Percentiles rank a stretch among this genome's conserved stretches.
Conservation (phyloP, 139 green algal genomes). For the Nannochloris sp. region DNA sequence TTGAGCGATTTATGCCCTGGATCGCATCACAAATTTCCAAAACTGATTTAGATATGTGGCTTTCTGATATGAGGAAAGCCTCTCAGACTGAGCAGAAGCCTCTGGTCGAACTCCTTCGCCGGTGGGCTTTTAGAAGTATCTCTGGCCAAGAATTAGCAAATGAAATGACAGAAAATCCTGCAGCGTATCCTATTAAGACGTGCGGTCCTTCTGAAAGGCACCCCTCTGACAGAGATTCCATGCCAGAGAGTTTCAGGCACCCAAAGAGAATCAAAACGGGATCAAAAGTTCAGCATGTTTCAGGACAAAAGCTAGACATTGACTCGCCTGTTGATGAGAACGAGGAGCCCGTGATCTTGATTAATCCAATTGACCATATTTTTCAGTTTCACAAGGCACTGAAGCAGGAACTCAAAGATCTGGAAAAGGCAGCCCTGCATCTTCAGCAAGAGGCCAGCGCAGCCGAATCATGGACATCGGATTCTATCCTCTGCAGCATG, state of each 20-base stretch:
- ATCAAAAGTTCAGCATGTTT: no score
- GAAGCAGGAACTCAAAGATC: slow-evolving; percentile 61
- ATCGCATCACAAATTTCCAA: slow-evolving; percentile 55
- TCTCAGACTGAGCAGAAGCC: slow-evolving; percentile 39
- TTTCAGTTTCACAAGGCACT: slow-evolving; percentile 74
- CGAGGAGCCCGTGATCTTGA: slow-evolving; percentile 1
- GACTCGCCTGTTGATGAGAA: background rate
- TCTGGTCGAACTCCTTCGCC: slow-evolving; percentile 72
- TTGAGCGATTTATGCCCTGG: slow-evolving; percentile 91
- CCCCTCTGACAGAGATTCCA: background rate
- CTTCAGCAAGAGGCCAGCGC: slow-evolving; percentile 28
- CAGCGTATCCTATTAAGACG: slow-evolving; percentile 30
- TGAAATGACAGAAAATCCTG: slow-evolving; percentile 23
- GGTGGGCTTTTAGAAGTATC: slow-evolving; percentile 62
- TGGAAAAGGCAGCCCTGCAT: slow-evolving; percentile 62
- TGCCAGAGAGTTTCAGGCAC: background rate
- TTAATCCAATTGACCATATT: slow-evolving; percentile 94
- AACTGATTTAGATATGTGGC: slow-evolving; percentile 52
- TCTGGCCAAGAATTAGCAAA: background rate
- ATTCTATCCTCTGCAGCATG: background rate
- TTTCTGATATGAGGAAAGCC: slow-evolving; percentile 60
- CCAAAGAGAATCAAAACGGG: background rate
- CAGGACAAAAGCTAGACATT: no score
- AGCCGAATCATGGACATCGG: background rate
- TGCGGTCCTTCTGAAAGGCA: slow-evolving; percentile 17